Evolutionary conservation across 1,284 basidiomycete species (phyloP).

Genomic region (Rhodotorula glutinis): DNA sequence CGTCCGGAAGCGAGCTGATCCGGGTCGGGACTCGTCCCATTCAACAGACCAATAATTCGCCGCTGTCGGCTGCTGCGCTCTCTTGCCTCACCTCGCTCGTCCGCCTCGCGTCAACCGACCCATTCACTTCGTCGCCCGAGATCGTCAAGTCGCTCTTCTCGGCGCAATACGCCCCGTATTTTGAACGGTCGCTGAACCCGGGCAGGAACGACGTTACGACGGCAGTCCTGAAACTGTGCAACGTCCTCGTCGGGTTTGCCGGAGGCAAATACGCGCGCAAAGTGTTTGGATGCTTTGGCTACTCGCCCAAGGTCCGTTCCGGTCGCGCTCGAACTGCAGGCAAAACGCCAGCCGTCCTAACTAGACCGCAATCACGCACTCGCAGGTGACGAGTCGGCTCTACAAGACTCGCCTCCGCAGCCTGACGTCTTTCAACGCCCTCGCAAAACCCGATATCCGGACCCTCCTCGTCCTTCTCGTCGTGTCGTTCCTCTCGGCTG

Average conservation of each 20-base stretch:
- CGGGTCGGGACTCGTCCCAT: too few species aligned
- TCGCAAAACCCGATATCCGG: constrained; percentile 37
- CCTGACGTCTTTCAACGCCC: constrained; percentile 17
- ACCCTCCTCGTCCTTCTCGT: constrained; percentile 38
- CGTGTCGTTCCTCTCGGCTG: constrained; percentile 29
- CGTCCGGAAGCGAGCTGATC: neutral
- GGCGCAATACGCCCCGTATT: constrained; percentile 25
- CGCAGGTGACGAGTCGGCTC: constrained; percentile 30
- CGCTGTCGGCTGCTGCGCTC: constrained; percentile 32
- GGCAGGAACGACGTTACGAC: constrained; percentile 41
- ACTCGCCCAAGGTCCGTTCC: constrained; percentile 30
- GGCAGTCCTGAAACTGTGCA: constrained; percentile 29
- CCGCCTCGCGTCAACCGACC: constrained; percentile 34
- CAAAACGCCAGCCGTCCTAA: too few species aligned
- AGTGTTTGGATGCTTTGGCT: constrained; percentile 28
- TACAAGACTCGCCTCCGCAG: constrained; percentile 36
- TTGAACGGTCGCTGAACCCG: constrained; percentile 36
- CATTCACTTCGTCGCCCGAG: constrained; percentile 29
- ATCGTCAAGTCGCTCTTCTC: constrained; percentile 29
- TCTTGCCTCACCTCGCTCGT: constrained; percentile 34
- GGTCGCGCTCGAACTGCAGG: too few species aligned
- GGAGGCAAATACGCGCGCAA: constrained; percentile 29
- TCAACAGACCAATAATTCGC: constrained; percentile 36
- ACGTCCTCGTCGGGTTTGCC: constrained; percentile 36
- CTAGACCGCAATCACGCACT: too few species aligned